Conservation (phyloP, 2,329 filamentous ascomycete species). For the Clathrospora elynae region DNA sequence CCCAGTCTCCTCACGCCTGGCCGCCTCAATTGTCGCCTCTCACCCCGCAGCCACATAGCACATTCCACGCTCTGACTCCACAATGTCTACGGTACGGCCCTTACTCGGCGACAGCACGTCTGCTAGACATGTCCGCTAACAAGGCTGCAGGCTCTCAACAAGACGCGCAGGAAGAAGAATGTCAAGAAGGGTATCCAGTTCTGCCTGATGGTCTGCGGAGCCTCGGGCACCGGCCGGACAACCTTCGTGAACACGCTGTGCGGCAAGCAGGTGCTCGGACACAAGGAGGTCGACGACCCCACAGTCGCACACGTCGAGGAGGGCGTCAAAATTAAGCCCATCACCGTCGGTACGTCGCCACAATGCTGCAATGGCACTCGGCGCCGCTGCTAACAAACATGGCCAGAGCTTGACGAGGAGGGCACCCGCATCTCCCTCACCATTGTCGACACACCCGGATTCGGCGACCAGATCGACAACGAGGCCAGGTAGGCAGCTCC, state of each 20-base stretch:
- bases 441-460: slow-evolving; percentile 97
- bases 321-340: slow-evolving; percentile 96
- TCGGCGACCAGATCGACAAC: slow-evolving; percentile 99
- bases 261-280: slow-evolving; percentile 85
- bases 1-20: slow-evolving; percentile 27
- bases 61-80: slow-evolving; percentile 29
- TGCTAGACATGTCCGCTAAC: slow-evolving; percentile 39
- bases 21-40: slow-evolving; percentile 28
- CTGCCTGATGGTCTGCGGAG: slow-evolving; percentile 99
- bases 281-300: slow-evolving; percentile 93
- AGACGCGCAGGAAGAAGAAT: slow-evolving; percentile 99
- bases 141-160: slow-evolving; percentile 59
- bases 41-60: slow-evolving; percentile 25
- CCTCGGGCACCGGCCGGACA: slow-evolving; percentile 96
- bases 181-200: slow-evolving; percentile 99
- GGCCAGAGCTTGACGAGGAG: slow-evolving; percentile 86
- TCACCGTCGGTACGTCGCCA: slow-evolving; percentile 81
- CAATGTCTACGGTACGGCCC: slow-evolving; percentile 47
- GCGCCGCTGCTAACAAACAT: slow-evolving; percentile 11
- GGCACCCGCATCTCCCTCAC: slow-evolving; percentile 97
- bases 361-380: neutral
- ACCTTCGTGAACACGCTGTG: slow-evolving; percentile 99
- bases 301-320: slow-evolving; percentile 89
- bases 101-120: slow-evolving; percentile 31
- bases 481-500: slow-evolving; percentile 76